Evolutionary conservation across 2,329 filamentous ascomycete genomes (phyloP).

Genomic region (Blastomyces gilchristii): DNA sequence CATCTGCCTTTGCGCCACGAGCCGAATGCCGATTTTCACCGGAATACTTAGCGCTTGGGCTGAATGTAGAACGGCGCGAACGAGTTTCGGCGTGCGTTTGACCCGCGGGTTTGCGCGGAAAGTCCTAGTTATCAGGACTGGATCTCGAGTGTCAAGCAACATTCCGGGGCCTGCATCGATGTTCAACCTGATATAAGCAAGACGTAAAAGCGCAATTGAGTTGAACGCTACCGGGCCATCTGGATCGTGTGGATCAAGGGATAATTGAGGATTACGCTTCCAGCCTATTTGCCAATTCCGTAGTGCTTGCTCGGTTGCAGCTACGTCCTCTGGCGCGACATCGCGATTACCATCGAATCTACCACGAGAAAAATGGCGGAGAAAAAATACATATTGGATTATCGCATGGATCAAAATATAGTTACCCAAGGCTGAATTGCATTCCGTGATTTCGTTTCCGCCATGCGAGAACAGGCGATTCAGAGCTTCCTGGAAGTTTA

Average conservation of each 20-base stretch:
- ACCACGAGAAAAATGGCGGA: slow-evolving; percentile 34
- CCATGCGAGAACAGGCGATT: slow-evolving; percentile 30
- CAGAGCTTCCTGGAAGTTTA: slow-evolving; percentile 36
- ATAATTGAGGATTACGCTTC: slow-evolving; percentile 33
- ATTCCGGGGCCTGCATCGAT: slow-evolving; percentile 51
- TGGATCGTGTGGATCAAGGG: slow-evolving; percentile 20
- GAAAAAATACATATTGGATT: slow-evolving; percentile 46
- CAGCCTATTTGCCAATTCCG: slow-evolving; percentile 34
- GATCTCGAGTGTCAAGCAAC: slow-evolving; percentile 54
- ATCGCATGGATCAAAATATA: slow-evolving; percentile 46
- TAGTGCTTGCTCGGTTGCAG: slow-evolving; percentile 35
- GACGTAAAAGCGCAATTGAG: slow-evolving; percentile 51
- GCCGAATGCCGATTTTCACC: slow-evolving; percentile 29
- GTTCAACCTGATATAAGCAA: slow-evolving; percentile 50
- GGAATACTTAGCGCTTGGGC: slow-evolving; percentile 56
- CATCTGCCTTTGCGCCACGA: slow-evolving; percentile 30
- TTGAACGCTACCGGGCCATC: slow-evolving; percentile 58
- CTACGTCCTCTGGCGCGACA: slow-evolving; percentile 31
- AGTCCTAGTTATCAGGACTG: slow-evolving; percentile 49
- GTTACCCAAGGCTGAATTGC: slow-evolving; percentile 43
- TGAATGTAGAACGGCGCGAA: slow-evolving; percentile 54
- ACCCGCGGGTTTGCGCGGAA: slow-evolving; percentile 47
- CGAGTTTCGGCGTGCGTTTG: slow-evolving; percentile 47
- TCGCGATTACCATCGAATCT: slow-evolving; percentile 26
- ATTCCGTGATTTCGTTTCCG: slow-evolving; percentile 27